Evolutionary conservation across 805 yeast genomes (phyloP).

Genomic region (Candida vaughaniae): DNA sequence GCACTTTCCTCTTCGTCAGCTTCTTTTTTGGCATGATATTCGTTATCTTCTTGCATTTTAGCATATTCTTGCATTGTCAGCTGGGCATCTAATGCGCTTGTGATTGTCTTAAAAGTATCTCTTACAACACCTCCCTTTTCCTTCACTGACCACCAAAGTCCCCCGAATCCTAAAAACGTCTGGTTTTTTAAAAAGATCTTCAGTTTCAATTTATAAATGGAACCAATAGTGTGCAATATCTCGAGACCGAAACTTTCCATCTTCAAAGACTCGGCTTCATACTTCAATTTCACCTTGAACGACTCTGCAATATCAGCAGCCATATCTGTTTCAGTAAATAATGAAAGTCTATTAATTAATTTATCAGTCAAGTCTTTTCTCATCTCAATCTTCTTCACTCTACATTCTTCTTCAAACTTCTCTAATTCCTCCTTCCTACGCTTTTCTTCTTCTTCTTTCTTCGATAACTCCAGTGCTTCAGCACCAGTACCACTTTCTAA

Average conservation of each 20-base stretch:
- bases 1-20: conserved; percentile 19
- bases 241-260: conserved; percentile 86
- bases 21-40: conserved; percentile 40
- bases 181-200: conserved; percentile 65
- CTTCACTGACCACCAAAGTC: conserved; percentile 64
- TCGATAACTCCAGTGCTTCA: conserved; percentile 22
- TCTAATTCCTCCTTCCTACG: conserved; percentile 53
- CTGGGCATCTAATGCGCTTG: conserved; percentile 78
- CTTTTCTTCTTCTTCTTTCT: conserved; percentile 44
- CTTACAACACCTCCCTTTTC: conserved; percentile 73
- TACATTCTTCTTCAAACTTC: conserved; percentile 75
- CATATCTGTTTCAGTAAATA: conserved; percentile 45
- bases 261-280: conserved; percentile 81
- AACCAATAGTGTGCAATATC: conserved; percentile 73
- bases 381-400: conserved; percentile 61
- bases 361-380: conserved; percentile 61
- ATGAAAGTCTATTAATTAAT: conserved; percentile 46
- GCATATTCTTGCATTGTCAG: conserved; percentile 71
- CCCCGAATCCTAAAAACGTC: conserved; percentile 62
- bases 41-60: conserved; percentile 60
- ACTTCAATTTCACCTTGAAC: conserved; percentile 62
- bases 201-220: conserved; percentile 64
- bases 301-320: conserved; percentile 41
- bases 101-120: conserved; percentile 68
- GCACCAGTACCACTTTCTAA: conserved; percentile 17